Conservation (phyloP, 179 eudicot species). For the Drosera spatulata region DNA sequence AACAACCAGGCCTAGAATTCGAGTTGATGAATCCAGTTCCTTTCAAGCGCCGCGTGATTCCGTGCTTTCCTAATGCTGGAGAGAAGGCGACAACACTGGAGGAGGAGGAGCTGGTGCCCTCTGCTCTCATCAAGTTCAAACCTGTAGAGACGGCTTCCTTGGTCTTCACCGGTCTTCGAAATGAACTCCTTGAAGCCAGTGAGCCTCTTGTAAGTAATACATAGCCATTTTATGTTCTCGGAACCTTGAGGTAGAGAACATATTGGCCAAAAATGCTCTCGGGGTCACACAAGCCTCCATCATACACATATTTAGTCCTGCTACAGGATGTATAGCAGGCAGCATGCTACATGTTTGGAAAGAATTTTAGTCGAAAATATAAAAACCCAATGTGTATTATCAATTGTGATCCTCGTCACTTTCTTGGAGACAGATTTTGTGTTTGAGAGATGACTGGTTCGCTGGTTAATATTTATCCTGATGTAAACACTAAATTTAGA, state of each 20-base stretch:
- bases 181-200: constrained; percentile 73
- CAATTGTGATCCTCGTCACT: too few relatives aligned
- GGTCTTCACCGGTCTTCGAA: constrained; percentile 75
- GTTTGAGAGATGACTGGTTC: too few relatives aligned
- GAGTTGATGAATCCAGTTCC: constrained; percentile 72
- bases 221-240: not conserved
- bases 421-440: too few relatives aligned
- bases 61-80: constrained; percentile 60
- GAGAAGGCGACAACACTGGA: constrained; percentile 44
- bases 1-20: constrained; percentile 76
- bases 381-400: too few relatives aligned
- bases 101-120: constrained; percentile 73
- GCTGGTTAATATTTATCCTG: too few relatives aligned
- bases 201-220: constrained; percentile 43
- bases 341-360: too few relatives aligned
- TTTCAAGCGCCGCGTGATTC: constrained; percentile 65
- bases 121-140: constrained; percentile 76
- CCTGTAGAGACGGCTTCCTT: constrained; percentile 70
- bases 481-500: too few relatives aligned
- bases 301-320: too few relatives aligned
- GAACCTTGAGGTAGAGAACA: not conserved
- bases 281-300: too few relatives aligned
- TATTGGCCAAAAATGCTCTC: too few relatives aligned
- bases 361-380: too few relatives aligned
- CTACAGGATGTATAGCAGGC: too few relatives aligned